Percentiles rank a stretch among this genome's conserved stretches.
These are phyloP conservation scores for Naematelia encephala DNA, from an alignment of 768 basidiomycete genomes.

Conservation along the genomic window DNA sequence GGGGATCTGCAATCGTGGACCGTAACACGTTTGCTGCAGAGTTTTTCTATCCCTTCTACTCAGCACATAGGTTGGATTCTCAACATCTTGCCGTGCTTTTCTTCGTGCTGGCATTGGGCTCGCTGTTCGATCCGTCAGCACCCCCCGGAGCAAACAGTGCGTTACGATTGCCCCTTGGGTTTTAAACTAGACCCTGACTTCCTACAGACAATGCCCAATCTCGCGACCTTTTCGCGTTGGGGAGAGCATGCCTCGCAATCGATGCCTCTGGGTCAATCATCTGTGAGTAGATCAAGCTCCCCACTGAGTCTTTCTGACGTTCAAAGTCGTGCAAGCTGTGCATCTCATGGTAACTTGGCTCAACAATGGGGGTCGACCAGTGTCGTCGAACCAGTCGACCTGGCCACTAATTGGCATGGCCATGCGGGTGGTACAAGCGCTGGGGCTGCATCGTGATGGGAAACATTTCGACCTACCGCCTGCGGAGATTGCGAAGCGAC, in stretches of 20 bases:
- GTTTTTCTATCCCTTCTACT: constrained; percentile 14
- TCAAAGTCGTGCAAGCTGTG: constrained; percentile 17
- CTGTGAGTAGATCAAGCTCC: constrained; percentile 2
- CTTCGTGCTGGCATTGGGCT: constrained; percentile 11
- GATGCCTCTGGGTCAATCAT: constrained; percentile 14
- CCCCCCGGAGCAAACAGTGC: constrained; percentile 9
- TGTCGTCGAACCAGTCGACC: constrained; percentile 12
- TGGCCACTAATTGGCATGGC: constrained; percentile 23
- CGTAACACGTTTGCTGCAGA: constrained; percentile 6
- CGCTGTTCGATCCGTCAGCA: constrained; percentile 13
- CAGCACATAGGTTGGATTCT: not conserved
- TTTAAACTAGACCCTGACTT: not conserved
- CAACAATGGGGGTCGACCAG: constrained; percentile 12
- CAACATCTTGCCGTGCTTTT: constrained; percentile 17
- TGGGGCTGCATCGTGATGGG: constrained; percentile 22
- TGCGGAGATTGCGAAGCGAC: constrained; percentile 6
- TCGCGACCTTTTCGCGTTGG: constrained; percentile 19
- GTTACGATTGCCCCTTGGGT: too few relatives aligned
- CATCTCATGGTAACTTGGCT: constrained; percentile 20
- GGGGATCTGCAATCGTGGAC: constrained; percentile 17
- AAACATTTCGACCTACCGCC: constrained; percentile 8
- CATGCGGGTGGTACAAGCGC: constrained; percentile 15
- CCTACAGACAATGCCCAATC: constrained; percentile 9
- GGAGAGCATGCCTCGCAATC: constrained; percentile 13
- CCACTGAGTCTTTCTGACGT: not conserved